Percentiles rank a stretch among this genome's conserved stretches.
phyloP scores from a whole-genome alignment of 2,329 filamentous ascomycete genomes.

The Podosphaera fusca region DNA sequence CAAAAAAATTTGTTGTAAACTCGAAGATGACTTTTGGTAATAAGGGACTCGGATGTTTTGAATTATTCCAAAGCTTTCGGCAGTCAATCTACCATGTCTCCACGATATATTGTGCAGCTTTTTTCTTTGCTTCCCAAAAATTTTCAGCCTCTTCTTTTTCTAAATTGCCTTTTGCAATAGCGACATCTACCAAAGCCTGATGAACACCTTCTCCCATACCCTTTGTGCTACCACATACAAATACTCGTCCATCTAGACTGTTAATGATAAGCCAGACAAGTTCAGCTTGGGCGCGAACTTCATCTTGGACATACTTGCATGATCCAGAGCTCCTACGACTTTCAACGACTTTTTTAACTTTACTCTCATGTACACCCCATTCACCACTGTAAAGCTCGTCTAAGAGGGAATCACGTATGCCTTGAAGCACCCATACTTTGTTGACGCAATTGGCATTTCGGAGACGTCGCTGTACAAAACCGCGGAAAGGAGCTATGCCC shows the following conservation, averaged over 20 bases:
- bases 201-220: slow-evolving; percentile 98
- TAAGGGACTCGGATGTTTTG: no score
- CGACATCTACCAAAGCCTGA: slow-evolving; percentile 64
- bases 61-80: no score
- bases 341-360: slow-evolving; percentile 64
- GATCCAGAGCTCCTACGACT: slow-evolving; percentile 37
- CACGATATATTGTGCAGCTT: slow-evolving; percentile 85
- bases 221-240: slow-evolving; percentile 85
- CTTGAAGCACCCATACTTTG: slow-evolving; percentile 93
- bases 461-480: slow-evolving; percentile 82
- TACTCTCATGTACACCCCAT: slow-evolving; percentile 78
- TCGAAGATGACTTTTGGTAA: no score
- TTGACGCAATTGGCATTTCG: slow-evolving; percentile 92
- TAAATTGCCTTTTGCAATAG: slow-evolving; percentile 78
- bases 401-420: slow-evolving; percentile 75
- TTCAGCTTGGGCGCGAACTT: slow-evolving; percentile 74
- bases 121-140: slow-evolving; percentile 84
- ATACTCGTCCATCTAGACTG: slow-evolving; percentile 80
- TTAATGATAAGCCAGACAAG: slow-evolving; percentile 98
- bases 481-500: slow-evolving; percentile 89
- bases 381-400: slow-evolving; percentile 95
- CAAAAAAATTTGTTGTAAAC: no score
- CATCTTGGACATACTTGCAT: slow-evolving; percentile 86
- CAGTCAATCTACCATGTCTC: slow-evolving; percentile 36
- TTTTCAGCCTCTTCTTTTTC: slow-evolving; percentile 57